Evolutionary conservation across 768 basidiomycete genomes (phyloP).

Genomic region (Suillus occidentalis): DNA sequence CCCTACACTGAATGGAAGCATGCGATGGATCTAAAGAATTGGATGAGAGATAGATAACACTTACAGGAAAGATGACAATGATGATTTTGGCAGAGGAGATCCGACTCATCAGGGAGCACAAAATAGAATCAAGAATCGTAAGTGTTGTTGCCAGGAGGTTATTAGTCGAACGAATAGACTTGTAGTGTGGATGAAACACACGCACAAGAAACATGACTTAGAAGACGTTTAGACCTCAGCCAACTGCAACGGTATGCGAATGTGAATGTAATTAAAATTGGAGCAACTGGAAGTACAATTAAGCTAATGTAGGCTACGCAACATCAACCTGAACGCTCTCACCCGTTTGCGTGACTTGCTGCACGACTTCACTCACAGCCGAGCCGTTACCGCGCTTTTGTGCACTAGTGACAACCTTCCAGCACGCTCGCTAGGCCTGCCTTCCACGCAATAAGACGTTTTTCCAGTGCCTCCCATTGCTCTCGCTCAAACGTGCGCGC

Average conservation of each 20-base stretch:
- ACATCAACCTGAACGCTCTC: conserved; percentile 1
- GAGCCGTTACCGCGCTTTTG: conserved; percentile 38
- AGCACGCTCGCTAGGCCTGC: conserved; percentile 65
- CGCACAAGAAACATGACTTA: too few relatives aligned
- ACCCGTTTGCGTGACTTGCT: conserved; percentile 12
- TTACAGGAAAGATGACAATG: too few relatives aligned
- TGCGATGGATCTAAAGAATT: too few relatives aligned
- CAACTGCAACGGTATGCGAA: not conserved
- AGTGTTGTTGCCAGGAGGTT: too few relatives aligned
- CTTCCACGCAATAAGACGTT: conserved; percentile 78
- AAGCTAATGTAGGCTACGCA: not conserved
- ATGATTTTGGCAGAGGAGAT: too few relatives aligned
- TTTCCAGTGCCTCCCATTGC: conserved; percentile 81
- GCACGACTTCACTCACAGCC: conserved; percentile 19
- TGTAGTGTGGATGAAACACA: too few relatives aligned
- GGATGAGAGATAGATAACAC: too few relatives aligned
- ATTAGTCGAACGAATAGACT: too few relatives aligned
- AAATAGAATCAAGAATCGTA: too few relatives aligned
- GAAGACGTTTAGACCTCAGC: not conserved
- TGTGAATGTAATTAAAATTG: not conserved
- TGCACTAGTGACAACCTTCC: conserved; percentile 70
- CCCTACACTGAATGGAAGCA: too few relatives aligned
- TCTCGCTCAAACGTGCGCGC: conserved; percentile 73
- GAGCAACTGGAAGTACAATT: not conserved
- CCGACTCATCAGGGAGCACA: too few relatives aligned